These are phyloP conservation scores for Wolfiporia cocos DNA, from an alignment of 1,284 basidiomycete genomes.

Conservation along the genomic window DNA sequence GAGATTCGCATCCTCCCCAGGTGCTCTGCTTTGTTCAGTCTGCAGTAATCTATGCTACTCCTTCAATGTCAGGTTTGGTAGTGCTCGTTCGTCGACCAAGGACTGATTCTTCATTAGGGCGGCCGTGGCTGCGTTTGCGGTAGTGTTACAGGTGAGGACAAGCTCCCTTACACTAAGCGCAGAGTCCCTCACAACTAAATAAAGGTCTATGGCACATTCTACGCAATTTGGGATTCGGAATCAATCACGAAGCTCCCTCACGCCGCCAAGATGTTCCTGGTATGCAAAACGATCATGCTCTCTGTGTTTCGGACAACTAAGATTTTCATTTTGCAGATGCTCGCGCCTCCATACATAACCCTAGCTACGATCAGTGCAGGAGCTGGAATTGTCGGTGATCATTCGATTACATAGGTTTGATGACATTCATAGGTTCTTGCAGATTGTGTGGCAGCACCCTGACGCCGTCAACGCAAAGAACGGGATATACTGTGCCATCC, in stretches of 20 bases:
- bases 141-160: constrained; percentile 49
- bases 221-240: constrained; percentile 16
- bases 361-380: constrained; percentile 20
- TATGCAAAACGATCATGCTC: too few species aligned
- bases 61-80: constrained; percentile 40
- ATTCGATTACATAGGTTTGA: too few species aligned
- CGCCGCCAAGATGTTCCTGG: constrained; percentile 11
- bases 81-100: too few species aligned
- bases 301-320: background rate
- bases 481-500: constrained; percentile 44
- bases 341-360: constrained; percentile 33
- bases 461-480: constrained; percentile 30
- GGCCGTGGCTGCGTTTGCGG: constrained; percentile 37
- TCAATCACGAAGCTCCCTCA: constrained; percentile 10
- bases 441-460: too few species aligned
- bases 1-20: constrained; percentile 12
- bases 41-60: constrained; percentile 43
- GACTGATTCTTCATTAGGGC: constrained; percentile 30
- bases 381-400: constrained; percentile 21
- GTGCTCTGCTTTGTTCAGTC: constrained; percentile 43
- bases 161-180: too few species aligned
- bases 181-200: too few species aligned
- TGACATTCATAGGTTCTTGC: too few species aligned
- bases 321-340: constrained; percentile 23
- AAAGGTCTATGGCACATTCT: constrained; percentile 38